These are phyloP conservation scores for Melastoma malabathricum DNA, from an alignment of 345 rosid genomes.

Conservation along the genomic window DNA sequence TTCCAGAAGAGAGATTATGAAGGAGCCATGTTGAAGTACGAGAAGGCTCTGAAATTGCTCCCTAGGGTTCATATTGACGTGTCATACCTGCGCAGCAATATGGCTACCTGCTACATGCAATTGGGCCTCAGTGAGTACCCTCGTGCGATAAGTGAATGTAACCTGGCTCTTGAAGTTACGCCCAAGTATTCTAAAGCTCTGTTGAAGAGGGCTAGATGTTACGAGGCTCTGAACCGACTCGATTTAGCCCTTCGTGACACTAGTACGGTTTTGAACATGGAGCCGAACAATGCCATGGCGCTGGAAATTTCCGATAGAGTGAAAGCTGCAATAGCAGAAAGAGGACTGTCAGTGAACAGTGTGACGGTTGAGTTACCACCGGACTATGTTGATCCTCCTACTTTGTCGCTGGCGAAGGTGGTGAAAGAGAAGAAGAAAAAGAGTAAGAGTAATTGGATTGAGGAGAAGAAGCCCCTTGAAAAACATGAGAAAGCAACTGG, in stretches of 20 bases:
- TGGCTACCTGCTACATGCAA: constrained; percentile 93
- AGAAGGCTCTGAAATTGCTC: constrained; percentile 55
- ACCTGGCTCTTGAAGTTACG: constrained; percentile 56
- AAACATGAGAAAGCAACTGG: constrained; percentile 17
- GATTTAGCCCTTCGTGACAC: constrained; percentile 75
- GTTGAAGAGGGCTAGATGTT: constrained; percentile 80
- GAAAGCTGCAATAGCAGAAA: constrained; percentile 32
- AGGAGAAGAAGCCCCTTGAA: constrained; percentile 15
- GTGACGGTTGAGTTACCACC: constrained; percentile 56
- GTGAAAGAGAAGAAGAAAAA: constrained; percentile 30
- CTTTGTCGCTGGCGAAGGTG: constrained; percentile 16
- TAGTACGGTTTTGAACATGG: constrained; percentile 40
- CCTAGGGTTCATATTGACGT: constrained; percentile 26
- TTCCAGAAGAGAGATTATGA: constrained; percentile 68
- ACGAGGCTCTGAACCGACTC: constrained; percentile 72
- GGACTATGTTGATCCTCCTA: constrained; percentile 55
- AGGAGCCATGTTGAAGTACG: constrained; percentile 66
- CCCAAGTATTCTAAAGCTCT: constrained; percentile 64
- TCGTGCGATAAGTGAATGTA: constrained; percentile 60
- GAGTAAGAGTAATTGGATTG: constrained; percentile 21
- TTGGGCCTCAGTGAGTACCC: constrained; percentile 61
- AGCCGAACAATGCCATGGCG: constrained; percentile 66
- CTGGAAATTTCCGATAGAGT: constrained; percentile 63
- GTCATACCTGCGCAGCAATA: constrained; percentile 52
- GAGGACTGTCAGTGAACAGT: constrained; percentile 48